phyloP scores from a whole-genome alignment of 768 basidiomycete species.

The Goffeauzyma gilvescens region DNA sequence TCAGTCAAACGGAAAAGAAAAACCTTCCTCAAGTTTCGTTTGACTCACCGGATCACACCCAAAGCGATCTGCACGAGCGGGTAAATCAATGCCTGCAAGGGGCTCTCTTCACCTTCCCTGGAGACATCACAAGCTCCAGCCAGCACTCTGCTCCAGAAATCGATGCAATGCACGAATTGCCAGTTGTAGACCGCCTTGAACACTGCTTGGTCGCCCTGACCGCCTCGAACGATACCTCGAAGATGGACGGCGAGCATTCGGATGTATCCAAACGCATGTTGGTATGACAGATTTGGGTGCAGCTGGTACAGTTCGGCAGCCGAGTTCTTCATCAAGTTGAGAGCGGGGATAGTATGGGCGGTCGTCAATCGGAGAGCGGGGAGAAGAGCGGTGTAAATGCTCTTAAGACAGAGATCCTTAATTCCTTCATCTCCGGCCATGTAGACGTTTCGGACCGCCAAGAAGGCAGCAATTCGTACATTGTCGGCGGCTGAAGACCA shows the following conservation, averaged over 20 bases:
- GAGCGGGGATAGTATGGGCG: conserved; percentile 65
- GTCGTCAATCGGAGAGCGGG: conserved; percentile 67
- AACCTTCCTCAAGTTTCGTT: too few relatives aligned
- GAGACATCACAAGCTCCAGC: conserved; percentile 54
- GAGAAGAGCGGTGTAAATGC: conserved; percentile 70
- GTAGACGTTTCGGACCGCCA: conserved; percentile 63
- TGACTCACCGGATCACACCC: conserved; percentile 70
- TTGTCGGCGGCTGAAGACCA: conserved; percentile 70
- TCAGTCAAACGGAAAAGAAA: neutral
- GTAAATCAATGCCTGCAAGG: conserved; percentile 73
- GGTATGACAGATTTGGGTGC: conserved; percentile 42
- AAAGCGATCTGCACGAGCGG: conserved; percentile 86
- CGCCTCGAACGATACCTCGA: conserved; percentile 33
- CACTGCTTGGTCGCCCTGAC: conserved; percentile 44
- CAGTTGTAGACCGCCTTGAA: conserved; percentile 95
- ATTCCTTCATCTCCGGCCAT: conserved; percentile 59
- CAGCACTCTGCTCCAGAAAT: conserved; percentile 87
- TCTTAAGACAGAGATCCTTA: conserved; percentile 73
- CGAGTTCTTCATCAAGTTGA: conserved; percentile 95
- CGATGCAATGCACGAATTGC: conserved; percentile 89
- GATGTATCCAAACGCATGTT: conserved; percentile 89
- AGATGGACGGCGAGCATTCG: conserved; percentile 85
- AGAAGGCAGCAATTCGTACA: conserved; percentile 65
- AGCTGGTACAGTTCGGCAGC: conserved; percentile 79
- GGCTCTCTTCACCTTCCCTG: conserved; percentile 44